phyloP scores from a whole-genome alignment of 2,329 filamentous ascomycete species.

The Reticulascus tulasneorum region DNA sequence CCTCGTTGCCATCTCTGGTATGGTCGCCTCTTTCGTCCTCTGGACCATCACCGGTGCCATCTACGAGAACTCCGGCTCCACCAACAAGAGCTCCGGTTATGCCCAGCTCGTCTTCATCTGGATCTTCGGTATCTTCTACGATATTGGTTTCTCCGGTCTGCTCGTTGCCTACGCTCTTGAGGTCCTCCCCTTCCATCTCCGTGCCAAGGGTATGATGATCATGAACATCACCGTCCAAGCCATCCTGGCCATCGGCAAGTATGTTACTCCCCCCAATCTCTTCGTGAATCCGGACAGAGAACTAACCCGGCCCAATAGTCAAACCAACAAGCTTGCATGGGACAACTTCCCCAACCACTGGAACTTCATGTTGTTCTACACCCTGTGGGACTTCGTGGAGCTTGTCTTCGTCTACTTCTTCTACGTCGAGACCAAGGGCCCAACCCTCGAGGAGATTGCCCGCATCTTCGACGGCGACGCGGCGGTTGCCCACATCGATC shows the following conservation, averaged over 20 bases:
- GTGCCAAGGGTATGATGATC: conserved; percentile 58
- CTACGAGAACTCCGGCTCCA: conserved; percentile 42
- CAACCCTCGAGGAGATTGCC: conserved; percentile 66
- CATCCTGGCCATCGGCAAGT: conserved; percentile 57
- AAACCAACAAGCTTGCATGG: conserved; percentile 63
- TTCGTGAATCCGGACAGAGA: background rate
- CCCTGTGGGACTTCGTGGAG: conserved; percentile 58
- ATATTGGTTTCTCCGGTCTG: conserved; percentile 56
- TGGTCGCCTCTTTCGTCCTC: conserved; percentile 42
- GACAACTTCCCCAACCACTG: conserved; percentile 55
- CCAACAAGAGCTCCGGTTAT: conserved; percentile 43
- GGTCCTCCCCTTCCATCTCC: conserved; percentile 54
- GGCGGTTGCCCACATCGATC: conserved; percentile 51
- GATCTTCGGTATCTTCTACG: conserved; percentile 56
- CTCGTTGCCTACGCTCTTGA: conserved; percentile 56
- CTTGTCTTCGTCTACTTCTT: conserved; percentile 62
- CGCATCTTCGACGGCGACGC: conserved; percentile 67
- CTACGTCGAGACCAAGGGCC: conserved; percentile 67
- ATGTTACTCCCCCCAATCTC: conserved; percentile 24
- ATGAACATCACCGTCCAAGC: conserved; percentile 63
- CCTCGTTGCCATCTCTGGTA: conserved; percentile 43
- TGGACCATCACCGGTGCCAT: conserved; percentile 51
- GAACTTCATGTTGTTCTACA: conserved; percentile 65
- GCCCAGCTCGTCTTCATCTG: conserved; percentile 56
- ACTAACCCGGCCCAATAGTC: conserved; percentile 30